Evolutionary conservation across 2,329 filamentous ascomycete genomes (phyloP).

Genomic region (Aspergillus brunneoviolaceus): DNA sequence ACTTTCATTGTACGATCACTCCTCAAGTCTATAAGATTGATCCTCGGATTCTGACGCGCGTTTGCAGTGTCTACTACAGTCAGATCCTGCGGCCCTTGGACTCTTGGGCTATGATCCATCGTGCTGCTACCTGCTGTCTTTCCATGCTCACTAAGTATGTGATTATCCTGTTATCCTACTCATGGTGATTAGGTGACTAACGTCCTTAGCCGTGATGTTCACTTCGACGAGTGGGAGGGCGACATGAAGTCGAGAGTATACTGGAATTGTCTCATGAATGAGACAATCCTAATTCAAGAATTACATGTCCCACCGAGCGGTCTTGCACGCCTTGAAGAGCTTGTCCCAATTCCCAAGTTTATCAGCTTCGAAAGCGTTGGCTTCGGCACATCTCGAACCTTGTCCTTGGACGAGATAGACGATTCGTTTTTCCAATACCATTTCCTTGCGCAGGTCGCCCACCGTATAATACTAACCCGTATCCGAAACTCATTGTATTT

Average conservation of each 20-base stretch:
- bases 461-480: slow-evolving; percentile 56
- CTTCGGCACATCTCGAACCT: slow-evolving; percentile 32
- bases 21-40: background rate
- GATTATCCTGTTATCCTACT: background rate
- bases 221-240: slow-evolving; percentile 53
- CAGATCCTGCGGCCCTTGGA: slow-evolving; percentile 55
- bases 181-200: background rate
- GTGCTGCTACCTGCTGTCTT: slow-evolving; percentile 53
- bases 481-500: slow-evolving; percentile 53
- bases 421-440: slow-evolving; percentile 59
- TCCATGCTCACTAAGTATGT: slow-evolving; percentile 47
- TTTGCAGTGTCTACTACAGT: slow-evolving; percentile 47
- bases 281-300: slow-evolving; percentile 57
- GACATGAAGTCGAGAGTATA: slow-evolving; percentile 58
- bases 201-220: slow-evolving; percentile 35
- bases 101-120: slow-evolving; percentile 54
- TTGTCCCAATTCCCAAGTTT: slow-evolving; percentile 56
- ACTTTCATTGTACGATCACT: slow-evolving; percentile 44
- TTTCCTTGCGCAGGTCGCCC: slow-evolving; percentile 57
- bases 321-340: slow-evolving; percentile 52
- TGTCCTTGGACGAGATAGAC: slow-evolving; percentile 44
- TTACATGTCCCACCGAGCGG: slow-evolving; percentile 53
- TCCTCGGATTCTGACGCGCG: background rate
- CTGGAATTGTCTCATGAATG: slow-evolving; percentile 58
- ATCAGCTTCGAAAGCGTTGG: slow-evolving; percentile 44